phyloP scores from a whole-genome alignment of 805 yeast species.

The Hagleromyces aurorensis region DNA sequence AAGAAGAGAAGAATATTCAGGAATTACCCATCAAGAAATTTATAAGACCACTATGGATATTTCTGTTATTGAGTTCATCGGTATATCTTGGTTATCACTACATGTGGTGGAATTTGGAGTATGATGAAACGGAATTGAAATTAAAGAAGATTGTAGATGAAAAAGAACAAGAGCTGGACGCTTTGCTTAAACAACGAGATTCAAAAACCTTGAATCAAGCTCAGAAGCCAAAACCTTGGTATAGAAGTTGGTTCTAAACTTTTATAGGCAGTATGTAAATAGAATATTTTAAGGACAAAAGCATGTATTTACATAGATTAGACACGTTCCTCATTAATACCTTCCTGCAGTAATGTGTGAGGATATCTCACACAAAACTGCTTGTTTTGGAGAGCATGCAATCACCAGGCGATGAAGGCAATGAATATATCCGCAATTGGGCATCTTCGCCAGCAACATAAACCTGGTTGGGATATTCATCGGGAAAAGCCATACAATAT shows the following conservation, averaged over 20 bases:
- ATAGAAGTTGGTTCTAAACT: conserved; percentile 11
- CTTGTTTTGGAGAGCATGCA: conserved; percentile 26
- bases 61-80: conserved; percentile 27
- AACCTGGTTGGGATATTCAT: conserved; percentile 25
- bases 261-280: not conserved
- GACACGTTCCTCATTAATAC: no score
- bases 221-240: conserved; percentile 11
- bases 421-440: conserved; percentile 18
- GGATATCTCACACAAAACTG: conserved; percentile 9
- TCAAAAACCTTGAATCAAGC: not conserved
- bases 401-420: conserved; percentile 23
- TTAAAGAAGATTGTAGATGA: conserved; percentile 11
- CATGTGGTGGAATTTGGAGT: conserved; percentile 27
- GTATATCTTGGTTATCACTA: conserved; percentile 23
- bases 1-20: conserved; percentile 13
- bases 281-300: not conserved
- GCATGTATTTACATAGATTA: conserved; percentile 1
- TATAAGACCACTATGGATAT: conserved; percentile 26
- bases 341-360: conserved; percentile 1
- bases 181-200: conserved; percentile 2
- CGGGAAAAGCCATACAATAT: conserved; percentile 27
- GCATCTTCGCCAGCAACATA: conserved; percentile 28
- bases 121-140: conserved; percentile 22
- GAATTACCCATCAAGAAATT: conserved; percentile 19
- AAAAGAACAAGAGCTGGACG: conserved; percentile 18